A percentile compares a stretch with the other conserved stretches of the same genome.
These are phyloP conservation scores for Giardia duodenalis DNA, from an alignment of 208 protist species.

Conservation along the genomic window DNA sequence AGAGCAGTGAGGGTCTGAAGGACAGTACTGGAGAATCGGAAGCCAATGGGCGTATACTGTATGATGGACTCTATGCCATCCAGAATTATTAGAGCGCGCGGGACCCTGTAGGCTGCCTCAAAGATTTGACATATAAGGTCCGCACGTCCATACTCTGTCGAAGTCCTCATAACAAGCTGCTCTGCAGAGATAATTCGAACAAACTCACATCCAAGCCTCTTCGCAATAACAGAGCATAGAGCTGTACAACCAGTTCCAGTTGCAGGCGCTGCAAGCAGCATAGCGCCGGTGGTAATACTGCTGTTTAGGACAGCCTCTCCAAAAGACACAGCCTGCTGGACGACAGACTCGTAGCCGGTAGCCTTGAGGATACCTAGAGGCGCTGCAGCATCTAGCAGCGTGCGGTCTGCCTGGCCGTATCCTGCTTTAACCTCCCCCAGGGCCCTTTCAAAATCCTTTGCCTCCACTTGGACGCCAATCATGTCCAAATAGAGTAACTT, in stretches of 20 bases:
- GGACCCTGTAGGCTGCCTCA: slow-evolving; percentile 90
- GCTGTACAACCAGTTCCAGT: slow-evolving; percentile 78
- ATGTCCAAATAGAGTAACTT: neutral
- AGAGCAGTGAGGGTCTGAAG: slow-evolving; percentile 61
- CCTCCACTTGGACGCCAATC: slow-evolving; percentile 29
- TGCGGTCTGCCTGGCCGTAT: slow-evolving; percentile 70
- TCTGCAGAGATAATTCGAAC: slow-evolving; percentile 80
- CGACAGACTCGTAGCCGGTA: neutral
- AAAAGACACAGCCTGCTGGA: neutral
- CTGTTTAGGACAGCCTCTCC: neutral
- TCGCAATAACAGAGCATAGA: slow-evolving; percentile 68
- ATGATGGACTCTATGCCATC: slow-evolving; percentile 83
- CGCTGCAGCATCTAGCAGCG: neutral
- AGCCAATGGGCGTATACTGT: slow-evolving; percentile 80
- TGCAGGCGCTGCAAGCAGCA: neutral
- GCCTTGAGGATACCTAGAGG: neutral
- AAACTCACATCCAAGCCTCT: slow-evolving; percentile 72
- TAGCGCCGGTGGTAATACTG: neutral
- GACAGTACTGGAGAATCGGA: slow-evolving; percentile 87
- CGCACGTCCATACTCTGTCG: slow-evolving; percentile 39
- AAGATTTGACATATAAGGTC: slow-evolving; percentile 61
- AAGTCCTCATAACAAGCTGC: slow-evolving; percentile 65
- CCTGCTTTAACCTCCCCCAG: slow-evolving; percentile 71
- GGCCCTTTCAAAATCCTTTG: slow-evolving; percentile 58
- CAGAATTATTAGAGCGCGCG: slow-evolving; percentile 77